A percentile compares a stretch with the other conserved stretches of the same genome.
Evolutionary conservation across 2,329 filamentous ascomycete species (phyloP).

Genomic region (Fusarium pseudoanthophilum): DNA sequence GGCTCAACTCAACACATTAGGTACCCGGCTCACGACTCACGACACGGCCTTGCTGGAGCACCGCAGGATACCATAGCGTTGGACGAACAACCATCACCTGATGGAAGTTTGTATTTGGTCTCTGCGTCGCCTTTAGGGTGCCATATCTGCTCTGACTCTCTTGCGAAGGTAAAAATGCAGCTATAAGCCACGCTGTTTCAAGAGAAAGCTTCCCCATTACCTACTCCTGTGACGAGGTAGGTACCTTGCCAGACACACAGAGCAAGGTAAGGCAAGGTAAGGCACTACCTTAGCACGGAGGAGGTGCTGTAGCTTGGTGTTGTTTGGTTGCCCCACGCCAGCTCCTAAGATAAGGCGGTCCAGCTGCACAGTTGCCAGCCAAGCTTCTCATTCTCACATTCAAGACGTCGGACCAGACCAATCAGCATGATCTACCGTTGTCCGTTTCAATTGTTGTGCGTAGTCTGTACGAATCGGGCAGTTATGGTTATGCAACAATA

Average conservation of each 20-base stretch:
- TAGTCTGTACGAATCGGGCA: background rate
- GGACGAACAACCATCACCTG: conserved; percentile 8
- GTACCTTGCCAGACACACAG: too few species aligned
- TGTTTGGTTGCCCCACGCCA: conserved; percentile 13
- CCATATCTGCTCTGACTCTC: background rate
- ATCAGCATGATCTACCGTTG: background rate
- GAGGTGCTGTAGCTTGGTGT: background rate
- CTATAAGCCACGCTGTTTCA: conserved; percentile 18
- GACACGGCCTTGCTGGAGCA: conserved; percentile 20
- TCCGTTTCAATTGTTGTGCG: background rate
- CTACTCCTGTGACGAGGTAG: background rate
- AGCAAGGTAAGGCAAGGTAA: background rate
- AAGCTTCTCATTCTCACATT: background rate
- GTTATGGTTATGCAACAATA: background rate
- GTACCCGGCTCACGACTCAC: conserved; percentile 19
- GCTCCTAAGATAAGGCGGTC: conserved; percentile 5
- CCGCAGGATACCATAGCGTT: background rate
- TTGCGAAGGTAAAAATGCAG: background rate
- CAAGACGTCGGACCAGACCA: conserved; percentile 9
- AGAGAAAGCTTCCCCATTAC: conserved; percentile 2
- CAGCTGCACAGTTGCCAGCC: background rate
- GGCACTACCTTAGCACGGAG: background rate
- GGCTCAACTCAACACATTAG: conserved; percentile 19
- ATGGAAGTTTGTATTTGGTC: background rate
- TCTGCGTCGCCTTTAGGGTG: background rate